Evolutionary conservation across 208 protist genomes (phyloP), one percentile per base, ranked within the genome.

Genomic region (Wallacemonas sp.): DNA sequence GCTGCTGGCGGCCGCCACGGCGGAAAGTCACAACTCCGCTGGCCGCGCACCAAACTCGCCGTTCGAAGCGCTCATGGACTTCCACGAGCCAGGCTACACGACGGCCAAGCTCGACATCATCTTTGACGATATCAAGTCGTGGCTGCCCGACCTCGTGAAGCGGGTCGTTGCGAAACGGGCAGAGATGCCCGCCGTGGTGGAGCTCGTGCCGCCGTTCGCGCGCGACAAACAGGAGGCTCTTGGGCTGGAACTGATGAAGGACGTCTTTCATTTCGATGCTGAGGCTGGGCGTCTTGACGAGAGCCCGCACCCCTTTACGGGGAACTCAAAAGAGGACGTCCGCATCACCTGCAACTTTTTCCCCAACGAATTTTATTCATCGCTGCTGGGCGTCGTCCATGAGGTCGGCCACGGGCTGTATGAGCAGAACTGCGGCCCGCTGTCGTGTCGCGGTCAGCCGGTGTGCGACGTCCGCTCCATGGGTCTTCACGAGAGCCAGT

Each of bases 401-500:
- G 86, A 93, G 61, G 79, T 72, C 0, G 89, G 89, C 6, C 89
- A 95, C 66, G 81, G 77, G 1, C 65, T 80, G 56, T 95, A 92
- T 63, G 84, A 90, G 71, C 69, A 77, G 62, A 79, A 80, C 65
- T 88, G 81, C 61, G 85, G 88, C 1, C 85, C 88, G 5, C 26
- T 26, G 1, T 70, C 39, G 14, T 63, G 90, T 49, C 41, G 17
- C 23, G 76, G 70, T 9, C 84, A 92, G 68, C 88, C 89, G 0
- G 81, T 90, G 2, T 70, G 72, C 57, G 32, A 63, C 3, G 80
- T 76, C 1, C 77, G 90, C 17, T 87, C 81, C 14, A 69, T 89
- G 26, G 81, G 74, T 21, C 67, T 97, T 8, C 85, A 97, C 71
- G 88, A 96, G 68, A 83, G 75, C 38, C 88, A 94, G 65, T 91